Evolutionary conservation across 1,284 basidiomycete genomes (phyloP), one percentile per base, ranked within the genome.

Genomic region (Apiotrichum laibachii): DNA sequence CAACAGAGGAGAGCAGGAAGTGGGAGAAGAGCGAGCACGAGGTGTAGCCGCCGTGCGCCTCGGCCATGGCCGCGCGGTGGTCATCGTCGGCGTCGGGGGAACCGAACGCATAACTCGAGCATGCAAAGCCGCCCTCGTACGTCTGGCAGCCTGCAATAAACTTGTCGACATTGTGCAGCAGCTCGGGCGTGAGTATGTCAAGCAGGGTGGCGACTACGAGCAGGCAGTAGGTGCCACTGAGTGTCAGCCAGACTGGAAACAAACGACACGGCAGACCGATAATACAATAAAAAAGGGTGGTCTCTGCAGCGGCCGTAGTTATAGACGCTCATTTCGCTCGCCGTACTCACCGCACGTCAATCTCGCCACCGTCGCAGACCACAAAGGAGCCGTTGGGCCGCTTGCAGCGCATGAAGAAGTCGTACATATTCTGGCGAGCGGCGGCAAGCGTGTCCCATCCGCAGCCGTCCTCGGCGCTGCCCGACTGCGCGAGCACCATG

Each of bases 11-110:
- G 0, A 98, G 80, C 53, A 96, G 81, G 39, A 90, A 83, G 85
- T 92, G 89, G 19, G 88, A 86, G 0, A 91, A 90, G 21, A 94
- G 81, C 1, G 91, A 86, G 72, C 96, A 99, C 72, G 89, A 96
- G 0, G 94, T 91, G 78, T 99, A 99, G 0, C 96, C 96, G 9
- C 96, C 96, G 67, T 99, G 96, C 0, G 96, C 94, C 78, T 99
- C 96, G 0, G 51, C 94, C 89, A 44, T 93, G 83, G 70, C 66
- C 11, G 64, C 67, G 43, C 8, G 87, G 9, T 61, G 48, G 13
- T n/a, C 31, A 31, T 60, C 15, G 69, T 22, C 48, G 5, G 18
- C 15, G 69, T 22, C 48, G 11, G 18, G 34, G 6, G 19, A 18
- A 69, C 70, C 62, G 72, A 77, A 70, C 50, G 69, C 66, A 67